Base-by-base conservation (phyloP, 2,329 filamentous ascomycete genomes). In the Paraphaeosphaeria minitans region DNA sequence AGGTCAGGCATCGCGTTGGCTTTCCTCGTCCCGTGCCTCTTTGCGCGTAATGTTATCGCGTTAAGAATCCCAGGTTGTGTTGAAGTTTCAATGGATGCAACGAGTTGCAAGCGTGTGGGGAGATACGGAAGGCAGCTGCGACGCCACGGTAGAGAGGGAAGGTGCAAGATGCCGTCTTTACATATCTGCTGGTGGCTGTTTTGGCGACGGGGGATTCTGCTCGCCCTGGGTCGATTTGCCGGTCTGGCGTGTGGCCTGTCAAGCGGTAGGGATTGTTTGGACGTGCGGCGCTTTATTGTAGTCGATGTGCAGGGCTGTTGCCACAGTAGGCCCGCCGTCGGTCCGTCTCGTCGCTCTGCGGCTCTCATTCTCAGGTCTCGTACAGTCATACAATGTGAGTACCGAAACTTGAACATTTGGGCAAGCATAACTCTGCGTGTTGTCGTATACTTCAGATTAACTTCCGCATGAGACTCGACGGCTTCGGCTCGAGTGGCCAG, bases 11-110 rank as follows among this genome's bases (percentile, higher is more conserved):
- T 61, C 31, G 29, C 46, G 37, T 27, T 41, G 45, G 37, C 33
- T 42, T 31, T n/a, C 45, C 29, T 53, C 16, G 16, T 39, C 37
- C 6, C 16, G 16, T n/a, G 14, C 16, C n/a, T 39, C 37, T n/a
- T 14, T 50, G 16, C 16, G 51, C 7, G 47, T 61, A 65, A 60
- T 53, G 67, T 66, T 51, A 63, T 66, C 53, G 66, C 14, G 71
- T 51, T 71, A 70, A 52, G 41, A 43, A 49, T 53, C 9, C 24
- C 12, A 21, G 33, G 47, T 29, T 29, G 47, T 29, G 43, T 48
- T 41, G 53, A 29, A 29, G 9, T 29, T 46, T 9, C 8, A 24
- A 39, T n/a, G 31, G 22, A 27, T n/a, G 19, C 41, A 33, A n/a
- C 29, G 41, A 29, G 39, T 19, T 41, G 39, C 31, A 39, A 45